Evolutionary conservation across 2,329 filamentous ascomycete genomes (phyloP), one percentile per base, ranked within the genome.

Genomic region (Aspergillus latus): DNA sequence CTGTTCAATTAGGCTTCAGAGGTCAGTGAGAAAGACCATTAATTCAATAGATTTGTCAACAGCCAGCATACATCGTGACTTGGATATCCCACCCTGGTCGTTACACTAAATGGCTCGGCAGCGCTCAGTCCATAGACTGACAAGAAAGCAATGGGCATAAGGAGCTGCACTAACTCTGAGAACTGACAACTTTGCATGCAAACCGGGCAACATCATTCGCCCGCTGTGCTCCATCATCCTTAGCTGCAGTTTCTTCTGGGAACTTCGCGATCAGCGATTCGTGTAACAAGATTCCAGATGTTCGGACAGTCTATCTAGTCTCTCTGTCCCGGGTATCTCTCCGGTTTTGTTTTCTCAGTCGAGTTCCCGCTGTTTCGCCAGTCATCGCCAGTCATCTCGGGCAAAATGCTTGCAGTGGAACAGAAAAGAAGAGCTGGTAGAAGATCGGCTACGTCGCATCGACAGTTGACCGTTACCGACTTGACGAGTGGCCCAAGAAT

Each of bases 281-380:
- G 54, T 57, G 54, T 57, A 57, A 57, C 49, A 51, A 26, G 49
- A 44, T 37, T 57, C 49, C 54, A 46, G 49, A 57, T 42, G 48
- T 52, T 37, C 42, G 30, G 49, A 49, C 10, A 29, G 49, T 49
- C 54, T 49, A 39, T 43, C 21, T 21, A 21, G 21, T 21, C 21
- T 52, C 44, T 37, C n/a, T 37, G 13, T 36, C 32, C 10, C 45
- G 32, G 15, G 13, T 36, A 26, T 47, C 34, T 26, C 48, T 37
- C 37, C 44, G 15, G 36, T 40, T 37, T 29, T 49, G 15, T 9
- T 36, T 43, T 36, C 36, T 36, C 40, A 26, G 32, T 28, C 32
- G 29, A 29, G 42, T 9, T 37, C 39, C 21, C 26, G 3, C 13
- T 11, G 5, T 44, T 29, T 37, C 26, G 42, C 21, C 11, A 21